phyloP scores from a whole-genome alignment of 1,284 basidiomycete species.

The Fomitopsis betulina region DNA sequence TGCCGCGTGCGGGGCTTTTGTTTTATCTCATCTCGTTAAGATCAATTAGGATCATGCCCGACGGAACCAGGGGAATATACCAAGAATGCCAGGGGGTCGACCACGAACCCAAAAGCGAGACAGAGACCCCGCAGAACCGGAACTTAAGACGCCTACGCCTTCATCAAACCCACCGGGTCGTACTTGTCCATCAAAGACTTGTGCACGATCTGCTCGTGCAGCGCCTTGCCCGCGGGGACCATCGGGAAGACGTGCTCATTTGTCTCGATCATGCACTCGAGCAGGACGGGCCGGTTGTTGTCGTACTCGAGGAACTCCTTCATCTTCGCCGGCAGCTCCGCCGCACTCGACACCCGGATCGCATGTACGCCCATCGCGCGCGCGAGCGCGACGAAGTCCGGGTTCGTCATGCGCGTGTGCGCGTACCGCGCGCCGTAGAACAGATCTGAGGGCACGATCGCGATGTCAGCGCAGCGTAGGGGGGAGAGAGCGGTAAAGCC shows the following conservation, averaged over 20 bases:
- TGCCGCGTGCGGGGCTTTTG: conserved; percentile 1
- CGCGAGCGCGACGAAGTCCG: conserved; percentile 89
- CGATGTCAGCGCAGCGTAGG: conserved; percentile 5
- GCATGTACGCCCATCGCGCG: conserved; percentile 91
- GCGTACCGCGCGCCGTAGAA: conserved; percentile 96
- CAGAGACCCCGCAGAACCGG: background rate
- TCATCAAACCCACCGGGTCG: conserved; percentile 12
- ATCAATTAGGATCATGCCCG: background rate
- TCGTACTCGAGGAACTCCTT: conserved; percentile 98
- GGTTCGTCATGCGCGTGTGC: conserved; percentile 92
- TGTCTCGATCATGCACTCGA: conserved; percentile 87
- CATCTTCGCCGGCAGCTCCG: conserved; percentile 91
- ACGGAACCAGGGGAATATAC: background rate
- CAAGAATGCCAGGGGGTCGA: background rate
- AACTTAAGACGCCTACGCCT: conserved; percentile 13
- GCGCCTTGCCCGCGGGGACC: conserved; percentile 87
- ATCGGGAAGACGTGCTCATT: conserved; percentile 96
- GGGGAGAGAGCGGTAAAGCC: conserved; percentile 14
- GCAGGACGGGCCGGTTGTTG: conserved; percentile 77
- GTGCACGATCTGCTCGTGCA: conserved; percentile 84
- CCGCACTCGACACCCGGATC: conserved; percentile 66
- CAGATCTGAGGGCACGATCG: conserved; percentile 64
- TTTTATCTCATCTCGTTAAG: conserved; percentile 3
- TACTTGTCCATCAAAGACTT: conserved; percentile 23
- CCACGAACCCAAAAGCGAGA: background rate